Percentiles rank a stretch among this genome's conserved stretches.
Conservation (phyloP, 2,329 filamentous ascomycete species). For the Diplodia mutila region DNA sequence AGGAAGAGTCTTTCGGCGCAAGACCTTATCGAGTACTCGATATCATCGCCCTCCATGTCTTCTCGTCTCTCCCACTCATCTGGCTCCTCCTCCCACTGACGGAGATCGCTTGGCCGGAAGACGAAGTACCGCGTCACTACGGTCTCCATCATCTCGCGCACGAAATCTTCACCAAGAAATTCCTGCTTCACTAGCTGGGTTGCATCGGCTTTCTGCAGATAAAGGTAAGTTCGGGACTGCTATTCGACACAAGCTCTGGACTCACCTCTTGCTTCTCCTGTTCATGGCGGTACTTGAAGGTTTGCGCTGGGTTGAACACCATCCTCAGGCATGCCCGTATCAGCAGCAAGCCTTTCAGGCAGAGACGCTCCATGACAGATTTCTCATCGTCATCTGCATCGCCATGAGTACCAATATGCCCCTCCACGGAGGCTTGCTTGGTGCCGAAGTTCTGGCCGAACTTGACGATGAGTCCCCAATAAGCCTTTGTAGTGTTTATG, state of each 20-base stretch:
- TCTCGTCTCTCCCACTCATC: constrained; percentile 95
- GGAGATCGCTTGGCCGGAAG: constrained; percentile 81
- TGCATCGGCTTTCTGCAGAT: constrained; percentile 62
- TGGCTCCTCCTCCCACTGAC: constrained; percentile 91
- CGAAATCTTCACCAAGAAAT: constrained; percentile 75
- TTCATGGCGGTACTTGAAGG: constrained; percentile 79
- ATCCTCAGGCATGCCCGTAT: constrained; percentile 83
- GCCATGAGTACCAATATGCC: constrained; percentile 47
- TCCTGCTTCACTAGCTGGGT: constrained; percentile 70
- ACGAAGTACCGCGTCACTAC: constrained; percentile 88
- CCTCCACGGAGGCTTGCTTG: constrained; percentile 37
- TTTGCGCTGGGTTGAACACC: constrained; percentile 77
- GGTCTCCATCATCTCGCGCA: constrained; percentile 79
- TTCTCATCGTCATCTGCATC: constrained; percentile 53
- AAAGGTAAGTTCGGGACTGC: background rate
- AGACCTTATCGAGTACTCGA: constrained; percentile 88
- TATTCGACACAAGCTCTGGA: background rate
- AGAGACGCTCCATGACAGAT: constrained; percentile 74
- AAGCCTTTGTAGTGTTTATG: constrained; percentile 74
- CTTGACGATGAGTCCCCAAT: constrained; percentile 80
- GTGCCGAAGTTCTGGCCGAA: constrained; percentile 75
- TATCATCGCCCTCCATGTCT: constrained; percentile 76
- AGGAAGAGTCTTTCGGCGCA: constrained; percentile 94
- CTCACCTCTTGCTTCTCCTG: constrained; percentile 70
- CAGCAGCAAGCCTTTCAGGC: constrained; percentile 80